Conservation (phyloP, 148 eudicot species). For the Amaranthus palmeri region DNA sequence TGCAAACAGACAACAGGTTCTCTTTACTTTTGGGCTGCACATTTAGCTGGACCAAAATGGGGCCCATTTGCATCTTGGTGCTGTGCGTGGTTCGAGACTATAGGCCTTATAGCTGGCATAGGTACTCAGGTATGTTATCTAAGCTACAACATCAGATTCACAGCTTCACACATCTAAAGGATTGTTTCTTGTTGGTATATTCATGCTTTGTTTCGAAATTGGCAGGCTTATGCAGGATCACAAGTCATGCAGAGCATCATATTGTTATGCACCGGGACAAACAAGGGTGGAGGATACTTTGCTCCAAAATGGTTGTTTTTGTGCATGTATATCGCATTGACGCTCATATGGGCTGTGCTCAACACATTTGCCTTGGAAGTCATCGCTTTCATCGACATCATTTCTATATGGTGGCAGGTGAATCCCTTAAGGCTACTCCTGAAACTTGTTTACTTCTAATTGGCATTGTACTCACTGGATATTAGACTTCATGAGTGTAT, state of each 20-base stretch:
- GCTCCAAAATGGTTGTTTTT: conserved; percentile 60
- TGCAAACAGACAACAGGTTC: conserved; percentile 59
- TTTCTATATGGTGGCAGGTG: conserved; percentile 72
- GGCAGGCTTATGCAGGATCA: conserved; percentile 60
- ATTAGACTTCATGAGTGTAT: neutral
- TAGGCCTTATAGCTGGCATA: conserved; percentile 58
- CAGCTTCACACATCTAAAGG: neutral
- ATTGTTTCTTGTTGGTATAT: conserved; percentile 1
- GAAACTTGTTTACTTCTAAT: neutral
- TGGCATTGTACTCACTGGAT: neutral
- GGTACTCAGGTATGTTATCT: conserved; percentile 47
- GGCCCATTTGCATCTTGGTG: conserved; percentile 79
- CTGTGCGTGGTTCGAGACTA: conserved; percentile 69
- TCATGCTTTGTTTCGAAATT: conserved; percentile 2
- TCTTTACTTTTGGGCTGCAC: conserved; percentile 70
- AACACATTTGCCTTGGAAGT: conserved; percentile 63
- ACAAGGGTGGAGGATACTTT: conserved; percentile 59
- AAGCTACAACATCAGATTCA: neutral
- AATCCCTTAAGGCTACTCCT: neutral
- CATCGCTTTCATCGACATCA: conserved; percentile 47
- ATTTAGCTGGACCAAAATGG: conserved; percentile 67
- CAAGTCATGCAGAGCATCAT: conserved; percentile 58
- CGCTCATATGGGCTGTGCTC: conserved; percentile 58
- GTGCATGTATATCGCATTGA: conserved; percentile 51
- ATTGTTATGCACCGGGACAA: conserved; percentile 52